These are phyloP conservation scores for Quaeritorhiza haematococci DNA, from an alignment of 371 early-diverging fungal genomes.

Conservation along the genomic window DNA sequence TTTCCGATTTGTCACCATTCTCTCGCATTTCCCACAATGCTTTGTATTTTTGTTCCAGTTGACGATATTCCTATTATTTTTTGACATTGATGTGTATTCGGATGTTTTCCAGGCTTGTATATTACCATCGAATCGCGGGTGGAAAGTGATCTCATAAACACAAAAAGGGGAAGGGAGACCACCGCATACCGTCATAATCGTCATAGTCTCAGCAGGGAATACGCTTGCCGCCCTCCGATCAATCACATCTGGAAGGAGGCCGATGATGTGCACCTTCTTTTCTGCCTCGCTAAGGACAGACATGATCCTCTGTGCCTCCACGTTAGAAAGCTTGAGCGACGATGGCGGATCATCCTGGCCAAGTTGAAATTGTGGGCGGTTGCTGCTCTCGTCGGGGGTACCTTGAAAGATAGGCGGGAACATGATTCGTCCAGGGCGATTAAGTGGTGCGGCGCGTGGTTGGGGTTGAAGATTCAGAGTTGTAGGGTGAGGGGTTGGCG, in stretches of 20 bases:
- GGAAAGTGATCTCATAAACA: slow-evolving; percentile 2
- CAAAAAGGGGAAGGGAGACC: slow-evolving; percentile 3
- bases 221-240: slow-evolving; percentile 34
- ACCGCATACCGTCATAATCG: slow-evolving; percentile 20
- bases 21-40: slow-evolving; percentile 12
- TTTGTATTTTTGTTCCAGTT: slow-evolving; percentile 29
- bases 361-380: too few relatives aligned
- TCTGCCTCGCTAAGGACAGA: slow-evolving; percentile 43
- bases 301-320: slow-evolving; percentile 50
- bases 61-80: slow-evolving; percentile 21
- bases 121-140: neutral
- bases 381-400: too few relatives aligned
- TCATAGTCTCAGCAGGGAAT: slow-evolving; percentile 29
- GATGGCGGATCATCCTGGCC: too few relatives aligned
- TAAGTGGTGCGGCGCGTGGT: too few relatives aligned
- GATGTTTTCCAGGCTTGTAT: neutral
- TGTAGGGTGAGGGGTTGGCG: too few relatives aligned
- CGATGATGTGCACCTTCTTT: slow-evolving; percentile 33
- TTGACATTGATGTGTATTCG: neutral
- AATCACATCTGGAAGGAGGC: slow-evolving; percentile 33
- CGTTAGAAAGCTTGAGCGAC: too few relatives aligned
- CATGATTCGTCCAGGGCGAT: too few relatives aligned
- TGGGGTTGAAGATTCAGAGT: too few relatives aligned
- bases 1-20: neutral
- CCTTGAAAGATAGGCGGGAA: too few relatives aligned